phyloP scores from a whole-genome alignment of 306 rosid species.

The Ammopiptanthus mongolicus region DNA sequence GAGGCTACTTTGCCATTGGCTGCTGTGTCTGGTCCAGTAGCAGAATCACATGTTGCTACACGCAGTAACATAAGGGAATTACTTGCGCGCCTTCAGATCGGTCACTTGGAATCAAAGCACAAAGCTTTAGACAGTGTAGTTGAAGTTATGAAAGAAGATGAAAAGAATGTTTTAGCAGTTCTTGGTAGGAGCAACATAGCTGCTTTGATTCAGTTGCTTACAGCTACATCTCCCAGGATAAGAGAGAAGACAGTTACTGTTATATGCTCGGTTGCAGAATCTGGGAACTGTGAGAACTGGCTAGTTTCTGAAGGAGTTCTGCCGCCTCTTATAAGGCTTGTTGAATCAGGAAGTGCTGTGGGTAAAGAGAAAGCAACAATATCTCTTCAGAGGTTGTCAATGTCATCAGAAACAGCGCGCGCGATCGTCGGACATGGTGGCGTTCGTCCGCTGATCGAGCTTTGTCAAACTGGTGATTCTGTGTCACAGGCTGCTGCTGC shows the following conservation, averaged over 20 bases:
- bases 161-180: conserved; percentile 54
- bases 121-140: conserved; percentile 69
- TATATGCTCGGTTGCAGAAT: conserved; percentile 77
- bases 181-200: conserved; percentile 68
- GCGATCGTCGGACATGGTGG: conserved; percentile 81
- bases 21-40: conserved; percentile 31
- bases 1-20: conserved; percentile 59
- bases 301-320: conserved; percentile 76
- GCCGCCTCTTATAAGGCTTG: conserved; percentile 79
- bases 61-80: conserved; percentile 54
- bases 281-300: conserved; percentile 64
- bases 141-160: conserved; percentile 84
- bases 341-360: conserved; percentile 70
- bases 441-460: conserved; percentile 56
- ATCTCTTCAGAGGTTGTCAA: conserved; percentile 77
- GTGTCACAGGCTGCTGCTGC: conserved; percentile 81
- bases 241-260: conserved; percentile 74
- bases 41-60: conserved; percentile 39
- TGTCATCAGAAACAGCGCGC: conserved; percentile 57
- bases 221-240: conserved; percentile 67
- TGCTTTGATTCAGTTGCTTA: conserved; percentile 75
- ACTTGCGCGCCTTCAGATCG: conserved; percentile 89
- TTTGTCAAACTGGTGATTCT: conserved; percentile 75
- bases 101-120: conserved; percentile 76
- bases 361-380: conserved; percentile 85